Evolutionary conservation across 78 protist species (phyloP).

Genomic region (Monocercomonoides exilis): DNA sequence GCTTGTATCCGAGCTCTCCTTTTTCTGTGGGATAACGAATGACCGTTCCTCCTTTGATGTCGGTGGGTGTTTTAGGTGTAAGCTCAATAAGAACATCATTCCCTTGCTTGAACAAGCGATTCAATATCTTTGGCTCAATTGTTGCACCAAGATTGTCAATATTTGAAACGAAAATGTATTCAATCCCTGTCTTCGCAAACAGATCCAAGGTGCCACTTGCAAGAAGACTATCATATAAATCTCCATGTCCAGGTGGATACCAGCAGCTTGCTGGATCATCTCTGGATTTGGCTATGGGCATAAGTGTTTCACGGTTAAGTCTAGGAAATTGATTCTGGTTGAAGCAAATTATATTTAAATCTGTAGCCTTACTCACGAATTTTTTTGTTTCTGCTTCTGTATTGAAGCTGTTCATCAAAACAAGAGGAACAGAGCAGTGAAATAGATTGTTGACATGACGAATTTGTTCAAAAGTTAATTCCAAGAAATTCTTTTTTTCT

Average conservation of each 20-base stretch:
- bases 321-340: constrained; percentile 73
- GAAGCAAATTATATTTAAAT: constrained; percentile 55
- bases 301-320: constrained; percentile 54
- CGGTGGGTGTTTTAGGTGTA: constrained; percentile 84
- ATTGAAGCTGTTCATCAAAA: constrained; percentile 93
- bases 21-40: constrained; percentile 56
- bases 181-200: constrained; percentile 61
- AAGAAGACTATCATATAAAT: constrained; percentile 55
- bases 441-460: background rate
- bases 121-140: constrained; percentile 56
- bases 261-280: background rate
- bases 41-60: constrained; percentile 93
- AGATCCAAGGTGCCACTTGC: constrained; percentile 53
- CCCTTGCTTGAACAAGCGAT: constrained; percentile 10
- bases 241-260: constrained; percentile 97
- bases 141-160: constrained; percentile 96
- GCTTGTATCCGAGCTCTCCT: background rate
- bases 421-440: constrained; percentile 56
- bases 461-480: constrained; percentile 77
- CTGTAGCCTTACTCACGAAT: constrained; percentile 46
- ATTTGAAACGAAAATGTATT: constrained; percentile 85
- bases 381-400: constrained; percentile 73
- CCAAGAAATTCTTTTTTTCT: constrained; percentile 73
- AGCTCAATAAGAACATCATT: constrained; percentile 74
- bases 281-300: constrained; percentile 25